Percentiles rank a stretch among this genome's conserved stretches.
These are phyloP conservation scores for Tylopilus subfusipes DNA, from an alignment of 768 basidiomycete genomes.

Conservation along the genomic window DNA sequence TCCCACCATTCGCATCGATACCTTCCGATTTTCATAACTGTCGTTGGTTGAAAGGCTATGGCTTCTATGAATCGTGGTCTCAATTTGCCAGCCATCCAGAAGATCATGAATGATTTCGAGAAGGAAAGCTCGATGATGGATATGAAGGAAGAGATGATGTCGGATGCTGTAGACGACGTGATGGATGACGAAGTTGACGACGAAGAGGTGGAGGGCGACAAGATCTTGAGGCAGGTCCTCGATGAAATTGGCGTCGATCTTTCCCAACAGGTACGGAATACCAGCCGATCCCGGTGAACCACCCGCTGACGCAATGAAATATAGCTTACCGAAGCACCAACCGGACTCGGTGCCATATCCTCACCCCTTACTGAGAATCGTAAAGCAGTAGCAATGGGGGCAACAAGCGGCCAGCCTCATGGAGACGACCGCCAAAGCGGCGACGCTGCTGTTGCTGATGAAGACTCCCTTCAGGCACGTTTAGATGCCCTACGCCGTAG, in stretches of 20 bases:
- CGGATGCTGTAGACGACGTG: slow-evolving; percentile 94
- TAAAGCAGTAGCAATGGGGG: slow-evolving; percentile 85
- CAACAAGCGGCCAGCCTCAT: slow-evolving; percentile 37
- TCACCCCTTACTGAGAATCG: slow-evolving; percentile 60
- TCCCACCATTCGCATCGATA: slow-evolving; percentile 10
- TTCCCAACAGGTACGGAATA: slow-evolving; percentile 66
- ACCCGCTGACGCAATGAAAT: slow-evolving; percentile 9
- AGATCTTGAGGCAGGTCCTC: slow-evolving; percentile 91
- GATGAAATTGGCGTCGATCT: slow-evolving; percentile 95
- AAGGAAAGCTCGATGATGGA: slow-evolving; percentile 98
- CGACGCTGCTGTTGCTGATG: slow-evolving; percentile 57
- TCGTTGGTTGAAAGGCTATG: slow-evolving; percentile 71
- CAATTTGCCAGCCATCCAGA: slow-evolving; percentile 91
- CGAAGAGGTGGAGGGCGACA: slow-evolving; percentile 94
- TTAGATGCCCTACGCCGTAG: slow-evolving; percentile 84
- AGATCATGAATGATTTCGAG: slow-evolving; percentile 98
- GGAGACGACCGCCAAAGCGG: slow-evolving; percentile 37
- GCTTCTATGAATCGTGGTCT: slow-evolving; percentile 94
- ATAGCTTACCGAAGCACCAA: slow-evolving; percentile 83
- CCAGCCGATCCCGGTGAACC: background rate
- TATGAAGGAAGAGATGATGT: slow-evolving; percentile 99
- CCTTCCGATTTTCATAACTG: slow-evolving; percentile 1
- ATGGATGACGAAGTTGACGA: slow-evolving; percentile 92
- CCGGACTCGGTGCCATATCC: slow-evolving; percentile 59
- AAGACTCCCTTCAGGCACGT: slow-evolving; percentile 92